Percentiles rank a stretch among this genome's conserved stretches.
Conservation (phyloP, 169 alveolate genomes). For the Ophryocystis elektroscirrha region DNA sequence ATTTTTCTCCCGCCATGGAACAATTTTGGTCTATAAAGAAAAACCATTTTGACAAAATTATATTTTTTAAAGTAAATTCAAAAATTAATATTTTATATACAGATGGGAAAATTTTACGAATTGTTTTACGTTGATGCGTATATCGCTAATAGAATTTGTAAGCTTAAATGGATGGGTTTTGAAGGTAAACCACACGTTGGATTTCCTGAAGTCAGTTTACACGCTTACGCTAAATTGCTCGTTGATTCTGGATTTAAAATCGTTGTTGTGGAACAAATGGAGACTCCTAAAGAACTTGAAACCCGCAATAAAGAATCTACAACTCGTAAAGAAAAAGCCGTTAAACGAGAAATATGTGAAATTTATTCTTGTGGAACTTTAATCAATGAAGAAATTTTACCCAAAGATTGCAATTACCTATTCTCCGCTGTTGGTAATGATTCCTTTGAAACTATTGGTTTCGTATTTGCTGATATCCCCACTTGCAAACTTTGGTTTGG, state of each 20-base stretch:
- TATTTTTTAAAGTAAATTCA: constrained; percentile 87
- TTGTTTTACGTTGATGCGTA: constrained; percentile 77
- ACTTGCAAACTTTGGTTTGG: not conserved
- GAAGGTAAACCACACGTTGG: constrained; percentile 91
- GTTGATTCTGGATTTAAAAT: constrained; percentile 76
- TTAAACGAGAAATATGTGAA: constrained; percentile 16
- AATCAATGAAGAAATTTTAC: constrained; percentile 15
- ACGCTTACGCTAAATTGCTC: constrained; percentile 62
- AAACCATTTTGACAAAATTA: constrained; percentile 72
- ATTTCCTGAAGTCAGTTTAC: constrained; percentile 90
- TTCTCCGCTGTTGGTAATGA: no score
- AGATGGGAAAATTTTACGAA: constrained; percentile 82
- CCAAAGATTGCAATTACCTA: no score
- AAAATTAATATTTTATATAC: no score
- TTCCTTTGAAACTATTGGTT: not conserved
- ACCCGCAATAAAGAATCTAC: constrained; percentile 48
- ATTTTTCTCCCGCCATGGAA: constrained; percentile 85
- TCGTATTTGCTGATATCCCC: constrained; percentile 1
- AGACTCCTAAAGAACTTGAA: constrained; percentile 75
- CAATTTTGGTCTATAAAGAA: constrained; percentile 87
- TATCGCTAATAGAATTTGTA: constrained; percentile 65
- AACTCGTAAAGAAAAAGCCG: constrained; percentile 57
- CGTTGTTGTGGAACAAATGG: constrained; percentile 95
- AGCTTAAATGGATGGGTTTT: constrained; percentile 91
- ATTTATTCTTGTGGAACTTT: constrained; percentile 16